Evolutionary conservation across 768 basidiomycete species (phyloP), one percentile per base, ranked within the genome.

Genomic region (Rubroboletus satanas): DNA sequence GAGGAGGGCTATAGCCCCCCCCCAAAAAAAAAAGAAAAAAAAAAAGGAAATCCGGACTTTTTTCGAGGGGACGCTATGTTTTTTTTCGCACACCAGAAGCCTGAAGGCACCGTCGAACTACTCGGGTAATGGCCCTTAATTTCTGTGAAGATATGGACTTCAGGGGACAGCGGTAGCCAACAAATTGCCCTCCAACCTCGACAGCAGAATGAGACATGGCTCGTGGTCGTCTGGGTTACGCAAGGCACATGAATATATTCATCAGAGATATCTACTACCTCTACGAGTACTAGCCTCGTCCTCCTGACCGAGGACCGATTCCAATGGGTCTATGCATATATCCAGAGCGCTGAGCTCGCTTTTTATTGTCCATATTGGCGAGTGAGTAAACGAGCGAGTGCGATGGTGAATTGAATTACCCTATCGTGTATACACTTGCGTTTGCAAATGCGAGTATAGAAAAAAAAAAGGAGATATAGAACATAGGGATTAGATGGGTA

Each of bases 371-470:
- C 15, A 28, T 42, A 60, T n/a, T 6, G 38, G 26, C 4, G 21
- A 31, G 8, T 14, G 41, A 44, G 28, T 46, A 39, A 62, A 62
- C 21, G 51, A 63, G 33, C 14, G 63, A 39, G 35, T 52, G 43
- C 14, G 18, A 31, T 32, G 17, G 56, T 37, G 21, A 23, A 35
- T 55, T 63, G 52, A 15, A 50, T 43, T 52, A 55, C 37, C 53
- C 39, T 61, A 52, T 60, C 39, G 38, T 32, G 51, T 41, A 61
- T 29, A 15, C 26, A 46, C 47, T 18, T 52, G 49, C 46, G 6
- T 14, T 39, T 38, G 51, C 37, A 49, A 44, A 28, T 31, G 36
- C 42, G 11, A 38, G 42, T 46, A 50, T 23, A 26, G 3, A 23
- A 23, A 47, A 18, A 26, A 26, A 39, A 28, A 58, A 26, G 7